phyloP scores from a whole-genome alignment of 108 stramenopile genomes.

The Cyclostephanos tholiformis region DNA sequence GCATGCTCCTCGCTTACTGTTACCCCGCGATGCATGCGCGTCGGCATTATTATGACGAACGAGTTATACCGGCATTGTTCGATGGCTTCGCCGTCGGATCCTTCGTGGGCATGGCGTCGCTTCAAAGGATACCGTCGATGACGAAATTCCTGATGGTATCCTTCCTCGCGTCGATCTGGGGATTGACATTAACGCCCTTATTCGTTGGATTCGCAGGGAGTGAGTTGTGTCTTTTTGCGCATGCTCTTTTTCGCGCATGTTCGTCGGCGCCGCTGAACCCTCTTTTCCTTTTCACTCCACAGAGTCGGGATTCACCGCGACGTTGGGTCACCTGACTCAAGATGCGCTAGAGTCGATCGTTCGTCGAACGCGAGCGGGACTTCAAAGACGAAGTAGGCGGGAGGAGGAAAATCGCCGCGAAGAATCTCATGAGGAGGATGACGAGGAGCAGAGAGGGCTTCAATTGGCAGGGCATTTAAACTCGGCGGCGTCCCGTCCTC shows the following conservation, averaged over 20 bases:
- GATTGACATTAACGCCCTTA: constrained; percentile 50
- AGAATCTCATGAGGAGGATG: constrained; percentile 5
- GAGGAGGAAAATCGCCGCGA: constrained; percentile 15
- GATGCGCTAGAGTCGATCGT: constrained; percentile 14
- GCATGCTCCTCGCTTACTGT: constrained; percentile 38
- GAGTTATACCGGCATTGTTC: constrained; percentile 24
- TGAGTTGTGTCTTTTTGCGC: constrained; percentile 8
- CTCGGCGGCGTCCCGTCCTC: background rate
- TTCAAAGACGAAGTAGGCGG: constrained; percentile 10
- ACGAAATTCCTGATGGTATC: constrained; percentile 39
- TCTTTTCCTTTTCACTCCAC: background rate
- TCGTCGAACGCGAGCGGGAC: background rate
- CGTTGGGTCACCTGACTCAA: constrained; percentile 52
- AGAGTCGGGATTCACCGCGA: constrained; percentile 60
- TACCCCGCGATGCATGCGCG: background rate
- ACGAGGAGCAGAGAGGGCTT: background rate
- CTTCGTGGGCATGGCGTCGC: constrained; percentile 57
- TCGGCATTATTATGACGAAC: background rate
- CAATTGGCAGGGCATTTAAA: background rate
- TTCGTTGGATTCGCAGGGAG: constrained; percentile 61
- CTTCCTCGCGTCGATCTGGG: constrained; percentile 45
- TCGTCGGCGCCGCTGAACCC: too few species aligned
- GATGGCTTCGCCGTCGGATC: constrained; percentile 61
- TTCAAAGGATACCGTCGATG: constrained; percentile 54
- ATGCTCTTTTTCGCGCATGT: background rate